phyloP scores from a whole-genome alignment of 352 stramenopile genomes.

The Thalassiosira hispida region DNA sequence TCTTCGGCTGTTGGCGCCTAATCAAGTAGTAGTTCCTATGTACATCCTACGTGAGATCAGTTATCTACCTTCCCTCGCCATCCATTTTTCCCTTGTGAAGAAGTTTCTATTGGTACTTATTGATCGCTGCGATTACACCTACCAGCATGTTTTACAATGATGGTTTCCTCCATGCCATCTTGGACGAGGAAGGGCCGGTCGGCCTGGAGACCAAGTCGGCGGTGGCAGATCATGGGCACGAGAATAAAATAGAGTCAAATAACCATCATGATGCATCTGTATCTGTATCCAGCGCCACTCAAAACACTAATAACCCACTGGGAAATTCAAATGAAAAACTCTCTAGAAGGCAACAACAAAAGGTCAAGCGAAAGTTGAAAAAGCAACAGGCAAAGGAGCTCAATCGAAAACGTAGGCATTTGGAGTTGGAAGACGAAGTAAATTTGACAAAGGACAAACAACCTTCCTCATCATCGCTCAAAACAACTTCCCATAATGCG shows the following conservation, averaged over 20 bases:
- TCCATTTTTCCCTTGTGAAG: too few relatives aligned
- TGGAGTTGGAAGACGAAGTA: neutral
- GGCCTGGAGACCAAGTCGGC: neutral
- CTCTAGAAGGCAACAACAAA: slow-evolving; percentile 1
- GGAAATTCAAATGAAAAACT: too few relatives aligned
- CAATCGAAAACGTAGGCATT: neutral
- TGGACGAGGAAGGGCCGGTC: neutral
- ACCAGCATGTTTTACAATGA: slow-evolving; percentile 7
- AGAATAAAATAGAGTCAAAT: neutral
- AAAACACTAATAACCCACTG: neutral
- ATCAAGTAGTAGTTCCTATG: too few relatives aligned
- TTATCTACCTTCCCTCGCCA: too few relatives aligned
- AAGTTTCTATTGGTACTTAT: too few relatives aligned
- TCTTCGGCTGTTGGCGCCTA: too few relatives aligned
- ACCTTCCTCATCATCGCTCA: neutral
- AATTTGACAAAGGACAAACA: neutral
- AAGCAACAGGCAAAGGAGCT: slow-evolving; percentile 10
- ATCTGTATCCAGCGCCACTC: neutral
- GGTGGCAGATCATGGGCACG: neutral
- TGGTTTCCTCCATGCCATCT: slow-evolving; percentile 6
- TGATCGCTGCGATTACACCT: too few relatives aligned
- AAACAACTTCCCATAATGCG: neutral
- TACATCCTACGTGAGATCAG: too few relatives aligned
- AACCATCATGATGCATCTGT: neutral
- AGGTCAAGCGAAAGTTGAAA: slow-evolving; percentile 9